Base-by-base conservation (phyloP, 257 asterid genomes). In the Fraxinus anomala region DNA sequence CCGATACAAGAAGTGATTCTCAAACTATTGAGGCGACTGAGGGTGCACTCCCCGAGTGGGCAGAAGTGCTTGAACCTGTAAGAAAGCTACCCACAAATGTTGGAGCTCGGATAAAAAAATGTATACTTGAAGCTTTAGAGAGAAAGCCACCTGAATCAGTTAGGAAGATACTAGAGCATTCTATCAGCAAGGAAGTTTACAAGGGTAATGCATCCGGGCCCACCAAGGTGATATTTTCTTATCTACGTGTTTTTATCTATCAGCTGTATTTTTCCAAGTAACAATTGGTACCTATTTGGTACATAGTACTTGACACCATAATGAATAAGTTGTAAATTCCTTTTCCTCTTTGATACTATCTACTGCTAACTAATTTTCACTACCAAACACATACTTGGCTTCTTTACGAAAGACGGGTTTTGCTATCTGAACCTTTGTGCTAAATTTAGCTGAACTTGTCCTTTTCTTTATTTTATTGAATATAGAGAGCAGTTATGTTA, bases 171-270 rank as follows among this genome's bases (percentile, higher is more conserved):
- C 82, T 96, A 89, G 92, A 88, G 83, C 95, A 96, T 84, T 92
- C 97, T 21, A 96, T 96, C 72, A 93, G 99, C 71, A 96, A 91
- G 89, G 97, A 92, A 74, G 99, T 96, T 23, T 96, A 96, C 86
- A 96, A 96, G 85, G 97, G 99, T 68, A 96, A 96, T 82, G 99
- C 99, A 75, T 92, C 99, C 11, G 99, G 98, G 65, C 99, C 99
- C 33, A 96, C 99, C 72, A 96, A 96, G 99, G 99, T 95, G 84
- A 79, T 81, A 68, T 70, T 77, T 70, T 54, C 75, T 75, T 74
- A 56, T 79, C 73, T 77, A 56, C 68, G 49, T 76, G 59, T 79
- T 69, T 36, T 51, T 72, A 76, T 39, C 33, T 21, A 68, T 76
- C 39, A 47, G 73, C 16, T 78, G 59, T 73, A 63, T 75, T 49